phyloP scores from a whole-genome alignment of 495 filamentous ascomycete genomes.

The Penicillium argentinense region DNA sequence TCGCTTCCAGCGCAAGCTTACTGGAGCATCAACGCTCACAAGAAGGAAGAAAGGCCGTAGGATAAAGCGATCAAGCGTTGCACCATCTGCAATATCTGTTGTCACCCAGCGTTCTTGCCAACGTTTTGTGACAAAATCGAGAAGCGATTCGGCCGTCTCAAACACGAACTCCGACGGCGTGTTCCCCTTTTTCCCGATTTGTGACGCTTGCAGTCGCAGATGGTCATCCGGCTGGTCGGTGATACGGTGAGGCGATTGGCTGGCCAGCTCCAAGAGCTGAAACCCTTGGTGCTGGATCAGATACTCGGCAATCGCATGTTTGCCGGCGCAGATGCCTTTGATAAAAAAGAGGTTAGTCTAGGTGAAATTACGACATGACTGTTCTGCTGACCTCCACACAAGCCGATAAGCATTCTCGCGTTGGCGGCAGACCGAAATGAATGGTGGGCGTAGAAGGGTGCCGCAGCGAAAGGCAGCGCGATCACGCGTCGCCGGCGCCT shows the following conservation, averaged over 20 bases:
- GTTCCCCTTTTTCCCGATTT: conserved; percentile 19
- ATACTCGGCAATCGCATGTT: conserved; percentile 80
- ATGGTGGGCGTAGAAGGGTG: too few species aligned
- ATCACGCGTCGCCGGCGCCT: conserved; percentile 10
- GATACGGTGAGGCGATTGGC: conserved; percentile 14
- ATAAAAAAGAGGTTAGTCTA: conserved; percentile 16
- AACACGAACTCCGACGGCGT: conserved; percentile 48
- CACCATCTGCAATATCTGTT: conserved; percentile 70
- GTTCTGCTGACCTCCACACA: conserved; percentile 75
- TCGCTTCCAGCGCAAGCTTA: conserved; percentile 77
- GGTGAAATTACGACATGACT: conserved; percentile 2
- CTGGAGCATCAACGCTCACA: conserved; percentile 86
- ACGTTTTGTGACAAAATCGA: conserved; percentile 80
- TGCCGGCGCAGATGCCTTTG: conserved; percentile 85
- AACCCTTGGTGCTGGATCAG: conserved; percentile 78
- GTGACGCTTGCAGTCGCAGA: conserved; percentile 31
- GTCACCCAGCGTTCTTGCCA: conserved; percentile 86
- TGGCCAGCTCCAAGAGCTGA: conserved; percentile 39
- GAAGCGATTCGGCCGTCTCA: conserved; percentile 55
- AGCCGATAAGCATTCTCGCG: conserved; percentile 78
- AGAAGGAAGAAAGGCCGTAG: conserved; percentile 90
- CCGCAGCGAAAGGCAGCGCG: too few species aligned
- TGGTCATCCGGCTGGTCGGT: conserved; percentile 32
- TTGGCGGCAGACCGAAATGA: too few species aligned
- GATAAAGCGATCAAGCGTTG: conserved; percentile 66